Base-by-base conservation (phyloP, 768 basidiomycete species). In the Tulasnella sp. region DNA sequence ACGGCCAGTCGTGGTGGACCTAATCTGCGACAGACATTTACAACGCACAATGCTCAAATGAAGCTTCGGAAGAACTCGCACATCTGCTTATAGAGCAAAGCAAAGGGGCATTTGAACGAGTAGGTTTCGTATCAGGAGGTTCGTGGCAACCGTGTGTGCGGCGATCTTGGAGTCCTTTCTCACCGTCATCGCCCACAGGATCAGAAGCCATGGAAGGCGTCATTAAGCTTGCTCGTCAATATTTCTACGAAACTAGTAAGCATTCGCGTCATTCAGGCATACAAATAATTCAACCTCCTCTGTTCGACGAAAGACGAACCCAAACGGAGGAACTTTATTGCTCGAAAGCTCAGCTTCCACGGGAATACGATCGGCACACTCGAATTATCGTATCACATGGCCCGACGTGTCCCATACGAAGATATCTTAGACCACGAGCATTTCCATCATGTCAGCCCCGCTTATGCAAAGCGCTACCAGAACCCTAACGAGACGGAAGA, bases 131-230 rank as follows among this genome's bases (percentile, higher is more conserved):
- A 23, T 91, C 92, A 61, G 93, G 94, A 83, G 94, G 94, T 89
- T 81, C 78, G 86, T 26, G 5, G 26, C 15, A 5, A 35, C 11
- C 26, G 35, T 35, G 81, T 44, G 2, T 13, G 16, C 44, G 2
- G 2, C 48, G 16, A 0, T 10, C n/a, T 39, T 23, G 29, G 46
- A 44, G n/a, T 29, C 32, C 18, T 48, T 23, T n/a, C 18, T 20
- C 37, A 16, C n/a, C 74, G 20, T 26, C 5, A 61, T 40, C 9
- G 78, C 70, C 44, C 71, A 37, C 75, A 94, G 93, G 94, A 71
- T 92, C 94, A 2, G 95, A 96, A 83, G 94, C 94, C 0, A 93
- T 95, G 92, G 95, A 96, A 80, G 88, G 89, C 78, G 91, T 90
- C n/a, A 86, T 95, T 77, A 96, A 96, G 84, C 87, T 94, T 2